These are phyloP conservation scores for Lophiotrema nucula DNA, from an alignment of 495 filamentous ascomycete genomes.

Conservation along the genomic window DNA sequence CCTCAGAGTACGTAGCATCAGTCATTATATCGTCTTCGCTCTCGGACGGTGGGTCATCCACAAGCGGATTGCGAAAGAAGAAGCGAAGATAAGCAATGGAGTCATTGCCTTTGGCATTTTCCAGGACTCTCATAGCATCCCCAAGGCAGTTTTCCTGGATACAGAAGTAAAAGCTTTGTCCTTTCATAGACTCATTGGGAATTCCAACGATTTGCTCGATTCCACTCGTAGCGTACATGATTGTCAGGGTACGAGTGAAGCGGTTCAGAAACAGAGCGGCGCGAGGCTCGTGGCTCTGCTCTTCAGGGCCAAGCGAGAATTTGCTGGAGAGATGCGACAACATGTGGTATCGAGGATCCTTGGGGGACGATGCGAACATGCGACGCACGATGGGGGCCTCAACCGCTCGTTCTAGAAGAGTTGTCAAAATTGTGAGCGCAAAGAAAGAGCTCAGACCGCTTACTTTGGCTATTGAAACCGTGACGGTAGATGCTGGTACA, in stretches of 20 bases:
- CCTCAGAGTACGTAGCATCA: constrained; percentile 38
- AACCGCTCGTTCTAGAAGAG: constrained; percentile 64
- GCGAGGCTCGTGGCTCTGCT: constrained; percentile 68
- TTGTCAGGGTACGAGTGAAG: constrained; percentile 76
- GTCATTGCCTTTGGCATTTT: constrained; percentile 87
- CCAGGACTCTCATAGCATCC: constrained; percentile 73
- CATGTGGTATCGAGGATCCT: constrained; percentile 90
- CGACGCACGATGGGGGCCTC: constrained; percentile 76
- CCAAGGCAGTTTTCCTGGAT: constrained; percentile 73
- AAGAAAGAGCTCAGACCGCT: constrained; percentile 38
- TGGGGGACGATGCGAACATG: constrained; percentile 76
- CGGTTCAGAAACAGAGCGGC: constrained; percentile 85
- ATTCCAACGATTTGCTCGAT: constrained; percentile 72
- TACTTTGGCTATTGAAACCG: constrained; percentile 72
- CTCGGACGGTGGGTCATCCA: constrained; percentile 44
- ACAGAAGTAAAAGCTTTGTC: constrained; percentile 77
- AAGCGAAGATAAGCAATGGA: constrained; percentile 94
- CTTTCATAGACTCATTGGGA: constrained; percentile 60
- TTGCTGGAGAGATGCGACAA: constrained; percentile 79
- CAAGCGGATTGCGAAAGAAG: constrained; percentile 73
- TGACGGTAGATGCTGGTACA: constrained; percentile 77
- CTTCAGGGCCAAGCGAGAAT: constrained; percentile 65
- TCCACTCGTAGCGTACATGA: constrained; percentile 83
- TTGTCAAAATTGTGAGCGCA: constrained; percentile 5
- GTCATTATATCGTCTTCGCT: constrained; percentile 45